phyloP scores from a whole-genome alignment of 129 eudicot genomes.

The Pseudognaphalium luteoalbum region DNA sequence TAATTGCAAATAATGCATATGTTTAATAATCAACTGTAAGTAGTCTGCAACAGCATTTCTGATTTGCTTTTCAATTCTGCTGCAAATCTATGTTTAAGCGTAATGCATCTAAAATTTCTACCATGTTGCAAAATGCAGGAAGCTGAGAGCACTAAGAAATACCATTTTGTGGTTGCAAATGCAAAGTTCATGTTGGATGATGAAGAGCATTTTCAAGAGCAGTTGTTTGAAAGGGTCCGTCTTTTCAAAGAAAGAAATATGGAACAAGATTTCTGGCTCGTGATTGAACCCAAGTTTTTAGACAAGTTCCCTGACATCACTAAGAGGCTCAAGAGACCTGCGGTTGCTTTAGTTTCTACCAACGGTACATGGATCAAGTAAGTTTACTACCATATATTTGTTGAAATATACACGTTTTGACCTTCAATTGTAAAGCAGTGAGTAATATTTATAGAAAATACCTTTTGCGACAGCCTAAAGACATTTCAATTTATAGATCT shows the following conservation, averaged over 20 bases:
- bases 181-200: constrained; percentile 99
- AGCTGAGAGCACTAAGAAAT: constrained; percentile 43
- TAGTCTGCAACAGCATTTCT: neutral
- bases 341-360: constrained; percentile 94
- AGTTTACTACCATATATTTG: constrained; percentile 17
- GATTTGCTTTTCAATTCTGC: neutral
- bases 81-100: neutral
- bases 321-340: constrained; percentile 85
- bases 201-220: constrained; percentile 96
- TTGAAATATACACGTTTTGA: neutral
- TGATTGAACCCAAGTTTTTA: constrained; percentile 92
- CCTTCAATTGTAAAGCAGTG: neutral
- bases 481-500: neutral
- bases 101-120: neutral
- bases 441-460: no score
- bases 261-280: constrained; percentile 98
- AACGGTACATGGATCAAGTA: constrained; percentile 98
- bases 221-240: constrained; percentile 66
- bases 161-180: constrained; percentile 89
- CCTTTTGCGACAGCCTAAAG: neutral
- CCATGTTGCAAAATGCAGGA: constrained; percentile 36
- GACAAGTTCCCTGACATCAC: constrained; percentile 85
- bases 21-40: neutral
- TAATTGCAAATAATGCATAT: neutral
- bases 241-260: constrained; percentile 59